Evolutionary conservation across 768 basidiomycete genomes (phyloP), one percentile per base, ranked within the genome.

Genomic region (Leucocoprinus leucothites): DNA sequence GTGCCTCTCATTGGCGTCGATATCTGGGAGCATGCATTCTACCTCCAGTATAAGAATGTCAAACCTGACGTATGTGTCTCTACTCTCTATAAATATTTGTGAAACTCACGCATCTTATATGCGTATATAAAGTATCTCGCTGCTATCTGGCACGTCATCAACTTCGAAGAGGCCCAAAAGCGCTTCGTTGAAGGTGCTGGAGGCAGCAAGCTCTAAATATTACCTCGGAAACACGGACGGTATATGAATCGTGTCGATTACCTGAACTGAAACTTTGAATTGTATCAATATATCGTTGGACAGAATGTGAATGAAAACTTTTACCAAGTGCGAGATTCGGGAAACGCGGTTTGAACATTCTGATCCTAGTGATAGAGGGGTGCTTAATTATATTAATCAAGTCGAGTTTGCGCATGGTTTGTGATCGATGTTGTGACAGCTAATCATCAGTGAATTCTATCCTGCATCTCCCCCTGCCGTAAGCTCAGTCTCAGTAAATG

Each of bases 1-100:
- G 79, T 81, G 16, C 94, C 96, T 18, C 87, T 99, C 66, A 83
- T 99, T 67, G 97, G 97, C 31, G 86, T 98, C 60, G 96, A 99
- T 72, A 88, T 98, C 64, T 98, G 96, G 96, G 92, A 94, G 71
- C 93, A 95, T 70, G 87, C 87, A n/a, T 90, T 86, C 70, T 89
- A 91, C 69, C 74, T 82, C 49, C 80, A 80, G 81, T 94, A 91
- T 77, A 81, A 89, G 76, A 95, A 95, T 65, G 90, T 94, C 64
- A 98, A 98, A 78, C 85, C 82, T 28, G 91, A 97, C 65, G 94
- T 95, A 67, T 73, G 94, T 81, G 3, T 35, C 11, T 22, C 3
- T 26, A 38, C 45, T 43, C 46, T 24, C 3, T 4, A 18, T 34
- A 34, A 62, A 77, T 86, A 57, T 76, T 1, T 28, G 44, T 38